phyloP scores from a whole-genome alignment of 345 rosid genomes.

The Hibiscus tridactylites region DNA sequence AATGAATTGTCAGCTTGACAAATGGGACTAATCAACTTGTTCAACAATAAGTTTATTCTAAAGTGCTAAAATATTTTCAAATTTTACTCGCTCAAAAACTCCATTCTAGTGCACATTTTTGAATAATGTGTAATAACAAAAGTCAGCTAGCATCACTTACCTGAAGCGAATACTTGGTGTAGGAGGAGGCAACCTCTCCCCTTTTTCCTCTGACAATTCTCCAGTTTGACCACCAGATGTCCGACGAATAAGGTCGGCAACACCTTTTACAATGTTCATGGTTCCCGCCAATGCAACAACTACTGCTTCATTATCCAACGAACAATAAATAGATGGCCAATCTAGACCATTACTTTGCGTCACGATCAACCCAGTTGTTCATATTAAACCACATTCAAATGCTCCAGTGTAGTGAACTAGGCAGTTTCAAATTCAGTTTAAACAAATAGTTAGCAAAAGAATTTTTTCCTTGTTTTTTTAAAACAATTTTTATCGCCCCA shows the following conservation, averaged over 20 bases:
- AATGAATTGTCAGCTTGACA: background rate
- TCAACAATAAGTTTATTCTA: background rate
- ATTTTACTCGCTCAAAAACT: background rate
- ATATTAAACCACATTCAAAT: background rate
- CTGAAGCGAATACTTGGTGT: slow-evolving; percentile 44
- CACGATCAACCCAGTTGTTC: slow-evolving; percentile 1
- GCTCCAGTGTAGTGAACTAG: background rate
- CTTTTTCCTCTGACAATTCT: slow-evolving; percentile 33
- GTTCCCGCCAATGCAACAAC: slow-evolving; percentile 14
- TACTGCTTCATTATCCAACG: slow-evolving; percentile 12
- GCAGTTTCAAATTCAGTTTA: background rate
- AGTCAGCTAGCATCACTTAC: slow-evolving; percentile 17
- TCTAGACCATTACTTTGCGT: slow-evolving; percentile 19
- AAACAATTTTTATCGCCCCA: background rate
- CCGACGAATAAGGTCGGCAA: slow-evolving; percentile 70
- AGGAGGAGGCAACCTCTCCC: slow-evolving; percentile 48
- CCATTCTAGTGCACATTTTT: background rate
- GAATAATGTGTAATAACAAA: too few species aligned
- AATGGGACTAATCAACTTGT: background rate
- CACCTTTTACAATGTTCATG: slow-evolving; percentile 76
- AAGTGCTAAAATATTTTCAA: background rate
- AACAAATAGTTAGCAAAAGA: background rate
- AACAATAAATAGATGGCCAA: slow-evolving; percentile 6
- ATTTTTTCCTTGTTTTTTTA: background rate
- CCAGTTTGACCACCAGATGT: slow-evolving; percentile 36